A percentile compares a stretch with the other conserved stretches of the same genome.
Conservation (phyloP, 2,329 filamentous ascomycete genomes). For the Penicillium sp. region DNA sequence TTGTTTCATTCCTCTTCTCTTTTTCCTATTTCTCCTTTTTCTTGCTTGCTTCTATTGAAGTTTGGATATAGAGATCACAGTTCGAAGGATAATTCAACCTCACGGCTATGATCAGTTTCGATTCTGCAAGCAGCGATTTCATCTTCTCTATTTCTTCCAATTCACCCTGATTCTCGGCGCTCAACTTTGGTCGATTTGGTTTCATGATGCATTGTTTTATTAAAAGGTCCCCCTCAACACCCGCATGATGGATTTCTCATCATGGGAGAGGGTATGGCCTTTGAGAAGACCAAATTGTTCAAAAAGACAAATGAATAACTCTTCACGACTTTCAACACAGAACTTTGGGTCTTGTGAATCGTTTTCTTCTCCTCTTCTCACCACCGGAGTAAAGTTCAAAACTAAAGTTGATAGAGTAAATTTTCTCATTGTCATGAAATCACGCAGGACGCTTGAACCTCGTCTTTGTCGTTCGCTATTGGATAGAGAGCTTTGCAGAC, state of each 20-base stretch:
- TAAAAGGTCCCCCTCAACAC: slow-evolving; percentile 15
- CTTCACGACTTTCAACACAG: slow-evolving; percentile 32
- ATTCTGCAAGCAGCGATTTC: slow-evolving; percentile 13
- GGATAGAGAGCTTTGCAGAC: too few relatives aligned
- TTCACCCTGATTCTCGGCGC: slow-evolving; percentile 1
- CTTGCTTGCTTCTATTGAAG: slow-evolving; percentile 5
- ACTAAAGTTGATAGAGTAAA: not conserved
- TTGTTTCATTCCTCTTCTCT: slow-evolving; percentile 4
- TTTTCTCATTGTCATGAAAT: too few relatives aligned
- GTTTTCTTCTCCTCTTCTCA: not conserved
- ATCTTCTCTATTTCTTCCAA: not conserved
- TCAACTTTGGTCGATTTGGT: not conserved
- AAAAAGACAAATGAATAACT: slow-evolving; percentile 2
- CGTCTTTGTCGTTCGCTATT: too few relatives aligned
- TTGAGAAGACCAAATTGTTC: slow-evolving; percentile 10
- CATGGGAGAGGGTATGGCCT: not conserved
- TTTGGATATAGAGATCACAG: slow-evolving; percentile 20
- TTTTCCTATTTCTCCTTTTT: slow-evolving; percentile 4
- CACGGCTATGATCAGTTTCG: not conserved
- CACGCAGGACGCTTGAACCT: too few relatives aligned
- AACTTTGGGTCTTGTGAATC: slow-evolving; percentile 2
- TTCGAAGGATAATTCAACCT: slow-evolving; percentile 4
- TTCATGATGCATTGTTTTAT: not conserved
- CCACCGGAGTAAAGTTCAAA: not conserved
- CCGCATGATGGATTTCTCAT: slow-evolving; percentile 27